Base-by-base conservation (phyloP, 768 basidiomycete species). In the Auricularia sp. region DNA sequence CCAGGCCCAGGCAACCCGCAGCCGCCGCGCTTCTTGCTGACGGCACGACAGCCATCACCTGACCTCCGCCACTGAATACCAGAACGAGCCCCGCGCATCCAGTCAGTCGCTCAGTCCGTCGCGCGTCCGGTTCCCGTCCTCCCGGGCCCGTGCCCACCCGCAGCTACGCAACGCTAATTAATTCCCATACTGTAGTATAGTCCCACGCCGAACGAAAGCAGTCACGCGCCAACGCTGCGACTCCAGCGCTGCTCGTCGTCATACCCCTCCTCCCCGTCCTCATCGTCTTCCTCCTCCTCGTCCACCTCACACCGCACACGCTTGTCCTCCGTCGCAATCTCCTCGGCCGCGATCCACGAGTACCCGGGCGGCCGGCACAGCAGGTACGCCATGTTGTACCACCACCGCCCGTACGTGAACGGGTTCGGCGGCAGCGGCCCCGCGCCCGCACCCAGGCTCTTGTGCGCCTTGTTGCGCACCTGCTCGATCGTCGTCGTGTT, bases 401-500 rank as follows among this genome's bases (percentile, higher is more conserved):
- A 77, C 84, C 87, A 90, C 51, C 76, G 86, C 44, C 88, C 86
- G 72, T 90, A 88, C 53, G 89, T 87, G 75, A 95, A 98, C 23
- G 93, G 92, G 71, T 96, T 98, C 1, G 88, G 80, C 35, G 90
- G 89, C 3, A 86, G 73, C 44, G 70, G 65, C 54, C 67, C 61
- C 1, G 84, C 78, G 3, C 84, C 86, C 29, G 85, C 81, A 35
- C 83, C 78, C 59, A 93, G 76, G 35, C 81, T 79, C 68, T 85
- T 87, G 73, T 92, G 89, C 18, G 91, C 90, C 74, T 89, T 86
- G 68, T 88, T 91, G 65, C 94, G 86, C 68, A 96, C 93, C 88
- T 93, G 71, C 77, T 98, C 95, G 66, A 98, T 93, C n/a, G 94
- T 98, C 8, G 95, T 97, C 42, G 93, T 81, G 74, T 96, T 95